Evolutionary conservation across 768 basidiomycete genomes (phyloP).

Genomic region (Hygrophoropsis aurantiaca): DNA sequence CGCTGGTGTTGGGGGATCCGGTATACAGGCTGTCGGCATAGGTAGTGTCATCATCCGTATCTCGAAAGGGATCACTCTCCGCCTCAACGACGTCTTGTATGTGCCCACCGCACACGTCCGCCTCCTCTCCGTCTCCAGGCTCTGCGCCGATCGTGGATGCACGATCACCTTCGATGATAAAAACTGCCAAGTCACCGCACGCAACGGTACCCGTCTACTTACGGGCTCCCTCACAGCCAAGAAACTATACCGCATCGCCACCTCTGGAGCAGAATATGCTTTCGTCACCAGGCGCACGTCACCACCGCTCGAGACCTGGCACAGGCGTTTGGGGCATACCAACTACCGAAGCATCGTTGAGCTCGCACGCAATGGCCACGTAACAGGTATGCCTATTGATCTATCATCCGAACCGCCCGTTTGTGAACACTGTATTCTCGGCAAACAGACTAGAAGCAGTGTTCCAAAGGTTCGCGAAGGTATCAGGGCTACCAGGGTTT

Average conservation of each 20-base stretch:
- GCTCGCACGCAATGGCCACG: conserved; percentile 6
- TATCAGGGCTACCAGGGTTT: conserved; percentile 19
- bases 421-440: conserved; percentile 36
- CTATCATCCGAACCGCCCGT: conserved; percentile 19
- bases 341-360: conserved; percentile 16
- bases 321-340: conserved; percentile 22
- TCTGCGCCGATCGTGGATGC: conserved; percentile 11
- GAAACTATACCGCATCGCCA: background rate
- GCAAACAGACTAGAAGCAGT: conserved; percentile 35
- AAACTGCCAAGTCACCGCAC: background rate
- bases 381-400: conserved; percentile 22
- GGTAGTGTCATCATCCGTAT: conserved; percentile 9
- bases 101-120: conserved; percentile 21
- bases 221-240: background rate
- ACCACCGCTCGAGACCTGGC: conserved; percentile 18
- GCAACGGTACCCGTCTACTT: background rate
- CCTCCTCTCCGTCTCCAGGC: conserved; percentile 21
- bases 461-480: conserved; percentile 30
- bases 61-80: conserved; percentile 8
- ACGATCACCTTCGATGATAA: conserved; percentile 16
- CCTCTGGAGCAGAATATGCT: conserved; percentile 2
- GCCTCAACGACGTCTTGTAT: conserved; percentile 15
- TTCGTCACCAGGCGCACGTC: background rate
- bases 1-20: conserved; percentile 13
- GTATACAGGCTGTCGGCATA: conserved; percentile 14